A percentile compares a stretch with the other conserved stretches of the same genome.
phyloP scores from a whole-genome alignment of 2,329 filamentous ascomycete genomes.

The Mollisia scopiformis region DNA sequence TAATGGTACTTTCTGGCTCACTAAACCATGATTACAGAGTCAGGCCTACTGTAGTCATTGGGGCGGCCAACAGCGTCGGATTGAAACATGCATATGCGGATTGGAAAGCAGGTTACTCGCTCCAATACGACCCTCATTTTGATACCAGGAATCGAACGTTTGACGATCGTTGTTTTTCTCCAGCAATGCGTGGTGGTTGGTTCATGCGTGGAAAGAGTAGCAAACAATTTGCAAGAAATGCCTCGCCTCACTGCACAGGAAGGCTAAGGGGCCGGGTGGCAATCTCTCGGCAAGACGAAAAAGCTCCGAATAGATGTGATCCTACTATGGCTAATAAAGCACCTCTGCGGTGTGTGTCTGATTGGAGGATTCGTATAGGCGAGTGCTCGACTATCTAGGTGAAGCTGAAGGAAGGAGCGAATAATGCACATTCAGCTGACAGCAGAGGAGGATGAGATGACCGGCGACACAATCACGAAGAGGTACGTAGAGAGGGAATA shows the following conservation, averaged over 20 bases:
- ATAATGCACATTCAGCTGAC: slow-evolving; percentile 9
- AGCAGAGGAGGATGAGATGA: slow-evolving; percentile 1
- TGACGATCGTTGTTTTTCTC: slow-evolving; percentile 4
- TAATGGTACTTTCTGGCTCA: too few species aligned
- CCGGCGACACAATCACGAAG: background rate
- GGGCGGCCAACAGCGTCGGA: slow-evolving; percentile 1
- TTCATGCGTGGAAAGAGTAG: background rate
- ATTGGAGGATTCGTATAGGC: slow-evolving; percentile 5
- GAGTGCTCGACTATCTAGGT: background rate
- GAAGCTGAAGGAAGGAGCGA: slow-evolving; percentile 4
- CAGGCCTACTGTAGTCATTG: slow-evolving; percentile 6
- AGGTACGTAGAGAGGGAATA: background rate
- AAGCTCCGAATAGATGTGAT: slow-evolving; percentile 3
- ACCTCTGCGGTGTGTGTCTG: background rate
- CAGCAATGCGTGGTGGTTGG: background rate
- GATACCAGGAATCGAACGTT: background rate
- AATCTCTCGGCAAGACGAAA: slow-evolving; percentile 1
- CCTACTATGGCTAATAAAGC: background rate
- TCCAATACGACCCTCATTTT: background rate
- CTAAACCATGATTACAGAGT: background rate
- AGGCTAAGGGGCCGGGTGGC: background rate
- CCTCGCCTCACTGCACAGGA: background rate
- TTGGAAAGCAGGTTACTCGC: background rate
- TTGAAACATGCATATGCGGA: slow-evolving; percentile 1
- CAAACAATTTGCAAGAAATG: slow-evolving; percentile 4